Conservation (phyloP, 1,284 basidiomycete species). For the Hortiboletus rubellus region DNA sequence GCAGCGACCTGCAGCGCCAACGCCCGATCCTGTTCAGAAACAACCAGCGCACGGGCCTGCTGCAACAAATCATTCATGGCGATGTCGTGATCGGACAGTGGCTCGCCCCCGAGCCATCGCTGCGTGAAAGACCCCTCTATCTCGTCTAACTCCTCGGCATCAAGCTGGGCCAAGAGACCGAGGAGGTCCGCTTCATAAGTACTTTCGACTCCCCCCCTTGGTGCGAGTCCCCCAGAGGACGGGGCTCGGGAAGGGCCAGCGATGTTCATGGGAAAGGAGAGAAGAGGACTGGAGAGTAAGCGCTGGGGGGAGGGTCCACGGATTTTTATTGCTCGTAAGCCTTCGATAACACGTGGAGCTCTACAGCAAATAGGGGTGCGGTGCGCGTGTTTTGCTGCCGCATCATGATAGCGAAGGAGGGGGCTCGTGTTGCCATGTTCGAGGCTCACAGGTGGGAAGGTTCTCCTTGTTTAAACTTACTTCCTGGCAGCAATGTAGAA, state of each 20-base stretch:
- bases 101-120: slow-evolving; percentile 7
- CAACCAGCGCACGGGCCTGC: slow-evolving; percentile 23
- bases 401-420: no score
- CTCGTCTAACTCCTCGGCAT: slow-evolving; percentile 23
- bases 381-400: no score
- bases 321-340: slow-evolving; percentile 3
- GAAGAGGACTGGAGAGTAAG: slow-evolving; percentile 7
- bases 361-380: slow-evolving; percentile 1
- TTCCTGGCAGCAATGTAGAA: no score
- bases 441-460: no score
- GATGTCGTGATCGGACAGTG: slow-evolving; percentile 25
- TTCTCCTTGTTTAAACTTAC: no score
- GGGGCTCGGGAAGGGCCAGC: slow-evolving; percentile 29
- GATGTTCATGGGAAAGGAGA: slow-evolving; percentile 26
- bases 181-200: slow-evolving; percentile 29
- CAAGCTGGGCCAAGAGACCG: slow-evolving; percentile 21
- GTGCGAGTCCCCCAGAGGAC: background rate
- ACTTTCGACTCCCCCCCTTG: slow-evolving; percentile 17
- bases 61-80: slow-evolving; percentile 30
- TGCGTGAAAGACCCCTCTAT: slow-evolving; percentile 14
- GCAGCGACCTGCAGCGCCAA: slow-evolving; percentile 24
- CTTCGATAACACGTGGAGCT: slow-evolving; percentile 6
- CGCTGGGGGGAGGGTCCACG: background rate
- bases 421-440: no score
- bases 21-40: slow-evolving; percentile 21